Percentiles rank a stretch among this genome's conserved stretches.
Evolutionary conservation across 306 rosid species (phyloP).

Genomic region (Hippophae rhamnoides): DNA sequence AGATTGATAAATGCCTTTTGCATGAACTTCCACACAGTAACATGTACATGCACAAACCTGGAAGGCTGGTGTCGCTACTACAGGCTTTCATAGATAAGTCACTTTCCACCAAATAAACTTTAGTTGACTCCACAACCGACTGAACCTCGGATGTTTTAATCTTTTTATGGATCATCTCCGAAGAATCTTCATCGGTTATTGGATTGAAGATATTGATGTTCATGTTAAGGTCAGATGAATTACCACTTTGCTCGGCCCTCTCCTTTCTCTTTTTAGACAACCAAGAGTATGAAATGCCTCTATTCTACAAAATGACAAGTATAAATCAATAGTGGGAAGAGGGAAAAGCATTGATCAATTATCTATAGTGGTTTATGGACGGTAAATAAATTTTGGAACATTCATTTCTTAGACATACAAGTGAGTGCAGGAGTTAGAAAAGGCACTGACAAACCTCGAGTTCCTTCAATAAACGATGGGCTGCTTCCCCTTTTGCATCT

Average conservation of each 20-base stretch:
- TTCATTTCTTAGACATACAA: not conserved
- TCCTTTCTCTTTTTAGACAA: constrained; percentile 53
- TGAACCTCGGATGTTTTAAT: constrained; percentile 21
- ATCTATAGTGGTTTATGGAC: too few relatives aligned
- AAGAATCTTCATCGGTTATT: constrained; percentile 17
- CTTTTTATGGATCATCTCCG: constrained; percentile 18
- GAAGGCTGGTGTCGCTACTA: constrained; percentile 20
- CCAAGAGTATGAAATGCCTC: constrained; percentile 44
- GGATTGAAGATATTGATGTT: constrained; percentile 11
- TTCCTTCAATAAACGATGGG: constrained; percentile 50
- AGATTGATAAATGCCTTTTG: too few relatives aligned
- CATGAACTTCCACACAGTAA: not conserved
- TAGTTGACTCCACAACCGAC: constrained; percentile 10
- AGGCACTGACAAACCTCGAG: constrained; percentile 54
- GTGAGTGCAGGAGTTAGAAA: constrained; percentile 11
- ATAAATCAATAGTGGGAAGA: not conserved
- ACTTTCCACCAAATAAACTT: constrained; percentile 9
- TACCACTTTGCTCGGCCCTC: constrained; percentile 14
- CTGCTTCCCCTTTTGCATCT: constrained; percentile 78
- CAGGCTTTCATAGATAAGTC: constrained; percentile 21
- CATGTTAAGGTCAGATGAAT: constrained; percentile 15
- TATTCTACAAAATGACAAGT: constrained; percentile 33
- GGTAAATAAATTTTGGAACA: not conserved
- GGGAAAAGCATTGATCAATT: too few relatives aligned
- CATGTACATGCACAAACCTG: constrained; percentile 39